Percentiles rank a stretch among this genome's conserved stretches.
These are phyloP conservation scores for Gracilaria caudata DNA, from an alignment of 23 red algal genomes.

Conservation along the genomic window DNA sequence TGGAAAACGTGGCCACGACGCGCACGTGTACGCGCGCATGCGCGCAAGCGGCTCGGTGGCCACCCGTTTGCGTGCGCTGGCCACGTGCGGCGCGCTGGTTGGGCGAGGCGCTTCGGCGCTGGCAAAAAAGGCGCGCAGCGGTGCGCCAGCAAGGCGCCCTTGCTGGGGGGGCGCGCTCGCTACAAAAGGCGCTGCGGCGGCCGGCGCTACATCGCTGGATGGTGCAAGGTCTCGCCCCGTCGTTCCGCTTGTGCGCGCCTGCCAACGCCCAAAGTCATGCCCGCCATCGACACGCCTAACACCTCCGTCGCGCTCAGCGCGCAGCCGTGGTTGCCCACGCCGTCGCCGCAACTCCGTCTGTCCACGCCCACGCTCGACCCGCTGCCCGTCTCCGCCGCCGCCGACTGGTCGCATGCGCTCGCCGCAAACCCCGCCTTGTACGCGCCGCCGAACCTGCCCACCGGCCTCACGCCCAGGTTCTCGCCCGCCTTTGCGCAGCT, in stretches of 20 bases:
- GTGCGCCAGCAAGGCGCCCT: conserved; percentile 7
- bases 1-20: not conserved
- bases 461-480: conserved; percentile 44
- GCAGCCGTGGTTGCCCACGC: conserved; percentile 10
- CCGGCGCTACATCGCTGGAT: conserved; percentile 17
- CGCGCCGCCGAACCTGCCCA: conserved; percentile 1
- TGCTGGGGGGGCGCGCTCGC: conserved; percentile 14
- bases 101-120: not conserved
- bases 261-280: not conserved
- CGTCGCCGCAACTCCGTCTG: conserved; percentile 24
- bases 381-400: conserved; percentile 1
- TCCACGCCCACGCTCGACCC: conserved; percentile 23
- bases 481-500: conserved; percentile 33
- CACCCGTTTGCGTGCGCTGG: not conserved
- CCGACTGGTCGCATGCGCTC: conserved; percentile 41
- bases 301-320: conserved; percentile 32
- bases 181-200: conserved; percentile 18
- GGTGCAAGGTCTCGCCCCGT: not conserved
- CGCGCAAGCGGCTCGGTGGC: not conserved
- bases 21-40: not conserved
- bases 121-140: conserved; percentile 1
- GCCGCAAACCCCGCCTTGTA: conserved; percentile 20
- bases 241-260: not conserved
- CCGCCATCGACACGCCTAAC: conserved; percentile 9
- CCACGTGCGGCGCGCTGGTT: not conserved